Base-by-base conservation (phyloP, 2,329 filamentous ascomycete genomes). In the Orbilia quercus region DNA sequence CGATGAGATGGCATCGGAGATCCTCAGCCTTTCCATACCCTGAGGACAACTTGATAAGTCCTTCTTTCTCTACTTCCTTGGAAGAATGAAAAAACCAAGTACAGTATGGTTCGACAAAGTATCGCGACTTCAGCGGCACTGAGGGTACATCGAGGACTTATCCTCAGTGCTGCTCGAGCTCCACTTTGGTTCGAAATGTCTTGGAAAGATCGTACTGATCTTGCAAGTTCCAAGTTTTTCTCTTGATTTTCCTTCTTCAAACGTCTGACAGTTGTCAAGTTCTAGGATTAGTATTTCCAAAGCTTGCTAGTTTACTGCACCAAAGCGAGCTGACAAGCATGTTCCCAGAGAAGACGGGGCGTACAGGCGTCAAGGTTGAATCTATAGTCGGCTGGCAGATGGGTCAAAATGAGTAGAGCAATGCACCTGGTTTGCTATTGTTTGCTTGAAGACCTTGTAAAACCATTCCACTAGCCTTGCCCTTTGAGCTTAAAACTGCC, bases 241-340 rank as follows among this genome's bases (percentile, higher is more conserved):
- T 31, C n/a, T 31, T 9, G 28, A 4, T 31, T 31, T 31, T 31
- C 9, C 28, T 9, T 4, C 4, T 31, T 31, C 28, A 31, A 58
- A 34, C 22, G 53, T 50, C 38, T 59, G 63, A 67, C 63, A 67
- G 63, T 67, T 67, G 63, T 67, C 63, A 66, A 58, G 20, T 53
- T 53, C 63, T 53, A 51, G 44, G 44, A 53, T 59, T 28, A 28
- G 7, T 25, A 34, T 25, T 16, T 42, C 40, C 36, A 7, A 45
- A 20, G 23, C 18, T n/a, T 40, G 25, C 50, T 34, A 12, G 16
- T 14, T 38, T 16, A 34, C 34, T 18, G 47, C 34, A 54, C 18
- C 12, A 20, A 36, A 34, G 31, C 31, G 14, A 55, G 14, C 36
- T 40, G 25, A 66, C 53, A 48, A 20, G 53, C 63, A 58, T 66